Evolutionary conservation across 495 filamentous ascomycete species (phyloP), one percentile per base, ranked within the genome.

Genomic region (Penicillium subrubescens): DNA sequence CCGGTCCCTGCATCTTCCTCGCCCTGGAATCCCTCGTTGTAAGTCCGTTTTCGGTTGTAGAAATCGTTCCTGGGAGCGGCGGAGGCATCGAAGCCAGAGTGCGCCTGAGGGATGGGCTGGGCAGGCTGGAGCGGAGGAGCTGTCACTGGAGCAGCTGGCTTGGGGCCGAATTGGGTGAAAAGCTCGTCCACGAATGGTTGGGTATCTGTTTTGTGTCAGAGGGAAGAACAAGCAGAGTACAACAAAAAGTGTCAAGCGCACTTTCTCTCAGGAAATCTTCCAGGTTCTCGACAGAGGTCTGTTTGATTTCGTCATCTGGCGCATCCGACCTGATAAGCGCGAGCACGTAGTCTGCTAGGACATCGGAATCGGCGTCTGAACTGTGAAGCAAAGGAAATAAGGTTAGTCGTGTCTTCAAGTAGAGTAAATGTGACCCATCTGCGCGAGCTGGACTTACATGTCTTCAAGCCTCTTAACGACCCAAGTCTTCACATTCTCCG

Each of bases 341-440:
- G 34, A 97, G 81, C 0, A 99, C 92, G 71, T 97, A 99, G 72
- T 99, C 95, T 34, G 93, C 94, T 17, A 99, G 89, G 4, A 99
- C 92, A 70, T 97, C 93, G 33, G 92, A 89, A 75, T 99, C 95
- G 53, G 94, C 95, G 75, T 97, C 95, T 15, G 93, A 96, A 60
- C 92, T 97, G 68, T 37, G 66, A 29, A 55, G 21, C 23, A 52
- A 55, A 33, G 25, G 17, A 27, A 62, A 19, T 5, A 10, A 33
- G n/a, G 52, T 71, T 63, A 71, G 66, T 46, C 10, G 11, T 10
- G 19, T 35, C 7, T 37, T 56, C 21, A 6, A 6, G 8, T 19
- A 56, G 34, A 44, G 11, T 14, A 21, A 41, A 17, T 21, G 37
- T 19, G 4, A 8, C 7, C 29, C 8, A 43, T 50, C 15, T 21